phyloP scores from a whole-genome alignment of 371 early-diverging fungal species.

The Mucor plumbeus region DNA sequence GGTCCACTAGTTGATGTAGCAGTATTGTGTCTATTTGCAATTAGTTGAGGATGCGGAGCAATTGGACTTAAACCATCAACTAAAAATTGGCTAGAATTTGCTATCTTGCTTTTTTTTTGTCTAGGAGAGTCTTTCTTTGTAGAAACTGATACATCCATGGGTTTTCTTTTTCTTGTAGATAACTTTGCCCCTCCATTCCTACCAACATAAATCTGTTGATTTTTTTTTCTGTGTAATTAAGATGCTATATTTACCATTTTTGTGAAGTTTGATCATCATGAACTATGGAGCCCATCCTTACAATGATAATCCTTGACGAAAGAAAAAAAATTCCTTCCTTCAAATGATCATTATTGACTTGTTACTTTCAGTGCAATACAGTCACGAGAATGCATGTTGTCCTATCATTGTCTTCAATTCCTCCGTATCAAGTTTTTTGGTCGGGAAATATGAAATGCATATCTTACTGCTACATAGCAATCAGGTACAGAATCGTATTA shows the following conservation, averaged over 20 bases:
- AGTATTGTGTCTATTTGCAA: not conserved
- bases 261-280: conserved; percentile 8
- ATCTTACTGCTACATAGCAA: not conserved
- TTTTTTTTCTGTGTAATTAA: not conserved
- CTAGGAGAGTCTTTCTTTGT: not conserved
- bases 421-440: not conserved
- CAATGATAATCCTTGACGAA: not conserved
- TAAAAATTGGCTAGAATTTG: conserved; percentile 6
- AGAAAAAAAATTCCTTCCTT: not conserved
- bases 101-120: conserved; percentile 1
- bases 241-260: not conserved
- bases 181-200: not conserved
- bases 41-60: not conserved
- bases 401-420: not conserved
- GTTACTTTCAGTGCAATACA: not conserved
- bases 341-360: not conserved
- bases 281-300: not conserved
- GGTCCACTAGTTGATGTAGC: not conserved
- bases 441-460: no score
- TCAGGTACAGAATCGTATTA: not conserved
- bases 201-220: not conserved
- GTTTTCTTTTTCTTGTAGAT: not conserved
- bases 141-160: not conserved
- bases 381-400: not conserved
- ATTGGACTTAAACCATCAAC: conserved; percentile 13